These are phyloP conservation scores for Antitrichia curtipendula DNA, from an alignment of 225 moss, liverwort and hornwort genomes.

Conservation along the genomic window DNA sequence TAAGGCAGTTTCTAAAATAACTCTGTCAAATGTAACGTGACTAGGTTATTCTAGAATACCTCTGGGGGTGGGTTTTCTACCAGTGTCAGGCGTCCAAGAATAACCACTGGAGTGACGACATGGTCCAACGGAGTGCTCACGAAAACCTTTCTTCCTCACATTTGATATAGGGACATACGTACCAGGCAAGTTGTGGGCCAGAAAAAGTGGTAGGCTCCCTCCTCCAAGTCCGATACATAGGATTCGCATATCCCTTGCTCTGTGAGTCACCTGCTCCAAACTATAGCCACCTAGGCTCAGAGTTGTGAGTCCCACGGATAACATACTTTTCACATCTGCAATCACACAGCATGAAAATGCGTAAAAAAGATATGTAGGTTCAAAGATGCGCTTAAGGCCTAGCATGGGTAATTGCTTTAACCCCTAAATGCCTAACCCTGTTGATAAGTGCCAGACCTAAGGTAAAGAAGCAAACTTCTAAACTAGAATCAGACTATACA, in stretches of 20 bases:
- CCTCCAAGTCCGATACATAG: constrained; percentile 90
- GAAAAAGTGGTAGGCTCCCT: constrained; percentile 82
- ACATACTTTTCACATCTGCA: constrained; percentile 89
- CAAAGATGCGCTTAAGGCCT: background rate
- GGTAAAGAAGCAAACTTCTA: background rate
- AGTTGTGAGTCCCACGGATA: constrained; percentile 78
- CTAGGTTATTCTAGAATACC: background rate
- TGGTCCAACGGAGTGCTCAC: background rate
- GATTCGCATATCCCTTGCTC: constrained; percentile 59
- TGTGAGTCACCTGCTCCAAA: constrained; percentile 44
- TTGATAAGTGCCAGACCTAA: background rate
- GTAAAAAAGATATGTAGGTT: background rate
- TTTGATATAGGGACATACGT: background rate
- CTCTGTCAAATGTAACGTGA: background rate
- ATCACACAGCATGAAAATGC: background rate
- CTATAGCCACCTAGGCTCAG: constrained; percentile 68
- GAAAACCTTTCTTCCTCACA: background rate
- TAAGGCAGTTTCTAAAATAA: background rate
- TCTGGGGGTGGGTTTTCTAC: background rate
- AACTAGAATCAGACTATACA: background rate
- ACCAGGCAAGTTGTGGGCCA: constrained; percentile 83
- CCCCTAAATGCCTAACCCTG: background rate
- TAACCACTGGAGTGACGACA: background rate
- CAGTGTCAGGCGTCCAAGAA: background rate
- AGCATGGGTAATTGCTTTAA: background rate